A percentile compares a stretch with the other conserved stretches of the same genome.
Evolutionary conservation across 192 early-diverging fungal species (phyloP).

Genomic region (Oehlia diaphana): DNA sequence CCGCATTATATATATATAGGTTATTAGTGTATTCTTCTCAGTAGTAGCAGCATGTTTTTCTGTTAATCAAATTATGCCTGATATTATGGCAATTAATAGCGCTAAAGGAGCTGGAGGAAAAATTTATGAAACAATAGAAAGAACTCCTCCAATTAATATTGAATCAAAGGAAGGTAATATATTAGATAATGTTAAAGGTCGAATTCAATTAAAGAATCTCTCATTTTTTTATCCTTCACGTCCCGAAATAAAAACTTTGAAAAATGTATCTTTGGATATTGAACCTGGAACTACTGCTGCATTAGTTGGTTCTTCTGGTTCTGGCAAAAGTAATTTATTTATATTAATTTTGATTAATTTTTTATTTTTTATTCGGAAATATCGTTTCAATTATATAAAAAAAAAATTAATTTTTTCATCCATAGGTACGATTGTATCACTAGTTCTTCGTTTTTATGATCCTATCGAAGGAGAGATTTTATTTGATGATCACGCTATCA

Average conservation of each 20-base stretch:
- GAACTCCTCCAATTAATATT: slow-evolving; percentile 77
- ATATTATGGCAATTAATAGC: slow-evolving; percentile 70
- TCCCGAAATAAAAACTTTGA: slow-evolving; percentile 53
- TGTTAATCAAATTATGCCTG: slow-evolving; percentile 64
- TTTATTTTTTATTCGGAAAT: background rate
- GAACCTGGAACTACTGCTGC: slow-evolving; percentile 73
- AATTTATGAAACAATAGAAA: slow-evolving; percentile 82
- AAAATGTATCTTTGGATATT: slow-evolving; percentile 49
- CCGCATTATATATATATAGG: background rate
- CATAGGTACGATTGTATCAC: slow-evolving; percentile 34
- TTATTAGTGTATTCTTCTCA: slow-evolving; percentile 73
- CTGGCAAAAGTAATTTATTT: slow-evolving; percentile 61
- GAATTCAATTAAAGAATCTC: slow-evolving; percentile 42
- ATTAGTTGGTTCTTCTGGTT: slow-evolving; percentile 79
- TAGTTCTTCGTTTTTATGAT: slow-evolving; percentile 46
- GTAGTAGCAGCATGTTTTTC: slow-evolving; percentile 68
- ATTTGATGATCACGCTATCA: background rate
- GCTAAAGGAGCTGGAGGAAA: slow-evolving; percentile 79
- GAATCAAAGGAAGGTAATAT: slow-evolving; percentile 47
- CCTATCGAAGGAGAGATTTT: slow-evolving; percentile 42
- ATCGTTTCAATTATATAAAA: background rate
- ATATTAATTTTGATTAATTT: too few relatives aligned
- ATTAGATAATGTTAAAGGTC: slow-evolving; percentile 41
- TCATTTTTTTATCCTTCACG: slow-evolving; percentile 69
- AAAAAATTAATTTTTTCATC: background rate